phyloP scores from a whole-genome alignment of 2,329 filamentous ascomycete species.

The Phialemonium atrogriseum region DNA sequence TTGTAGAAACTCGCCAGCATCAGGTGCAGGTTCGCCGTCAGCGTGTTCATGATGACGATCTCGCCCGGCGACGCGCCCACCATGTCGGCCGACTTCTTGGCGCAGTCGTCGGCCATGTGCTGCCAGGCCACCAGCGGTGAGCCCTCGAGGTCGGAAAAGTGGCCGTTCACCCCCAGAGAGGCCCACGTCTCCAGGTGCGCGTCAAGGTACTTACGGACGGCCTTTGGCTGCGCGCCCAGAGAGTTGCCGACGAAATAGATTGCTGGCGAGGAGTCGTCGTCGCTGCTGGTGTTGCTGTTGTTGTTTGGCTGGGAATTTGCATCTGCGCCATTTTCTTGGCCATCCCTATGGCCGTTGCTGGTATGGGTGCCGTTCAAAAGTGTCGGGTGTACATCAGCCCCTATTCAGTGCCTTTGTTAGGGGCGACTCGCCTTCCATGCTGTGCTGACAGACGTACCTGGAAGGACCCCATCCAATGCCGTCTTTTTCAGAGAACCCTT shows the following conservation, averaged over 20 bases:
- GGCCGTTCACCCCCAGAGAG: conserved; percentile 74
- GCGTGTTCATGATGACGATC: conserved; percentile 80
- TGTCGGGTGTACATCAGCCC: neutral
- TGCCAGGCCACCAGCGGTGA: conserved; percentile 66
- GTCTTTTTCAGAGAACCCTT: conserved; percentile 61
- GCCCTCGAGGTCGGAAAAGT: conserved; percentile 63
- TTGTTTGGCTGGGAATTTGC: conserved; percentile 17
- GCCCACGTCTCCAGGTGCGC: conserved; percentile 78
- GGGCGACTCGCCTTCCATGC: neutral
- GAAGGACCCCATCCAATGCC: conserved; percentile 38
- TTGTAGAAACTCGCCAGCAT: conserved; percentile 79
- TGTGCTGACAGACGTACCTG: conserved; percentile 22
- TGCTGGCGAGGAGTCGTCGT: conserved; percentile 34
- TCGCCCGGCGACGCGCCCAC: conserved; percentile 67
- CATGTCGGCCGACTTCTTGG: conserved; percentile 60
- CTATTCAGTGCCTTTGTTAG: neutral
- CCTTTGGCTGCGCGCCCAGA: conserved; percentile 71
- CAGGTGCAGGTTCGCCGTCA: conserved; percentile 75
- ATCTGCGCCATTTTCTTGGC: too few species aligned
- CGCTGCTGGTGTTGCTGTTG: conserved; percentile 14
- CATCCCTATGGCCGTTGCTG: neutral
- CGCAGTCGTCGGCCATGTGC: conserved; percentile 68
- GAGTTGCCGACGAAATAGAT: conserved; percentile 91
- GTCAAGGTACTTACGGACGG: conserved; percentile 55
- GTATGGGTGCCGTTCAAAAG: conserved; percentile 1